phyloP scores from a whole-genome alignment of 345 rosid genomes.

The Nasturtium officinale region DNA sequence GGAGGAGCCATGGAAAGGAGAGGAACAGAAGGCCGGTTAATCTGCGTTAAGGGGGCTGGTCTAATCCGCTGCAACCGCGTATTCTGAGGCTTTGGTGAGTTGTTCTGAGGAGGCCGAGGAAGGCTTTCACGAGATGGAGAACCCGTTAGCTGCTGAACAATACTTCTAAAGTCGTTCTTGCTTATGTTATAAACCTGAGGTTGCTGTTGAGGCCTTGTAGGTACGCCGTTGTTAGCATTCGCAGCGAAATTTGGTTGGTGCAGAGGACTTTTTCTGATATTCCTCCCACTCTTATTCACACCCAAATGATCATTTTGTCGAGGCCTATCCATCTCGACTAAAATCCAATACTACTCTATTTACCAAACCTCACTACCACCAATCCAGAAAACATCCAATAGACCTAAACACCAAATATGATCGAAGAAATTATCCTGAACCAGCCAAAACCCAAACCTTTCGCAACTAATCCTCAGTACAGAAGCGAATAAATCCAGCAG shows the following conservation, averaged over 20 bases:
- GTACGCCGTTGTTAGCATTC: constrained; percentile 31
- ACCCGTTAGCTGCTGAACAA: constrained; percentile 93
- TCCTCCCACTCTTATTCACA: constrained; percentile 82
- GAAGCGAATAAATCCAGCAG: constrained; percentile 20
- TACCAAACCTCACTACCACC: constrained; percentile 24
- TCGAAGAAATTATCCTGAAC: background rate
- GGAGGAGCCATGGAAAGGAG: constrained; percentile 38
- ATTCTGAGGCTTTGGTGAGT: constrained; percentile 74
- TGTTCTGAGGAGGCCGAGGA: constrained; percentile 73
- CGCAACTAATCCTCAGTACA: background rate
- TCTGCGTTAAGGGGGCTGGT: constrained; percentile 74
- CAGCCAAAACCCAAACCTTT: constrained; percentile 22
- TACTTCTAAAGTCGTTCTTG: constrained; percentile 83
- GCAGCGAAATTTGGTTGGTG: constrained; percentile 69
- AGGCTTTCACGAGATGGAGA: constrained; percentile 76
- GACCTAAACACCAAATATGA: constrained; percentile 15
- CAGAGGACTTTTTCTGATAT: constrained; percentile 80
- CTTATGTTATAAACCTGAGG: constrained; percentile 94
- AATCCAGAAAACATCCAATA: constrained; percentile 25
- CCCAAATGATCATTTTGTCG: constrained; percentile 75
- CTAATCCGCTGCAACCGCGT: constrained; percentile 81
- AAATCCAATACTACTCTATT: constrained; percentile 13
- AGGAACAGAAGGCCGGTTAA: constrained; percentile 60
- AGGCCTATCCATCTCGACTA: constrained; percentile 65
- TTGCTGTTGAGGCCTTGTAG: constrained; percentile 84